Percentiles rank a stretch among this genome's conserved stretches.
Evolutionary conservation across 352 stramenopile genomes (phyloP).

Genomic region (Globisporangium lucens): DNA sequence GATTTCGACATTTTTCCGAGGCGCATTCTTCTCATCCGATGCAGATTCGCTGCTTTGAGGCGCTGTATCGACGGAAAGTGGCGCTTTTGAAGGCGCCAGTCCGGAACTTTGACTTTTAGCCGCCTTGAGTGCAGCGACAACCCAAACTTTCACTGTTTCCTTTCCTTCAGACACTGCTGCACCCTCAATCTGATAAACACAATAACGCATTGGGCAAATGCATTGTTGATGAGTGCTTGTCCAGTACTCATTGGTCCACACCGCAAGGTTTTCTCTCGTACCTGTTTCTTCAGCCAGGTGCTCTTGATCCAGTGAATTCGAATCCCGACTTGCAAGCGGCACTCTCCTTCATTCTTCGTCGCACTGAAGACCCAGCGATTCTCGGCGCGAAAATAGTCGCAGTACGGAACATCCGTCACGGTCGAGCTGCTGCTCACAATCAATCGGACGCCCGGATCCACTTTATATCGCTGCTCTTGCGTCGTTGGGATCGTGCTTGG

Average conservation of each 20-base stretch:
- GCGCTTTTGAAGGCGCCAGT: not conserved
- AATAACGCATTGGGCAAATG: not conserved
- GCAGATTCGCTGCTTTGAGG: not conserved
- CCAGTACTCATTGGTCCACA: not conserved
- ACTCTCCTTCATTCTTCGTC: constrained; percentile 34
- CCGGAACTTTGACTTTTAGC: not conserved
- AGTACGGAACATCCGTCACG: constrained; percentile 80
- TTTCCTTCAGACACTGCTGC: constrained; percentile 72
- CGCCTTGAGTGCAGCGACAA: constrained; percentile 41
- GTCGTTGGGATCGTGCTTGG: constrained; percentile 72
- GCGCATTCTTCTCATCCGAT: not conserved
- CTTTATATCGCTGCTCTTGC: constrained; percentile 69
- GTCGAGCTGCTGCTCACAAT: constrained; percentile 70
- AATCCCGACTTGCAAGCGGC: constrained; percentile 59
- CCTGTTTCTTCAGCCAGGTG: constrained; percentile 88
- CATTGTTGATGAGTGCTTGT: not conserved
- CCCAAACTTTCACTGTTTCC: constrained; percentile 46
- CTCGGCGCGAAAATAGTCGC: constrained; percentile 86
- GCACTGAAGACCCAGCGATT: constrained; percentile 82
- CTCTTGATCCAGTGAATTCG: constrained; percentile 77
- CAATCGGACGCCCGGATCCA: constrained; percentile 38
- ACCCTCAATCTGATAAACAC: constrained; percentile 59
- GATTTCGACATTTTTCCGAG: not conserved
- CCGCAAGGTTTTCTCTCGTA: constrained; percentile 18
- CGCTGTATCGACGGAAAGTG: not conserved